Percentiles rank a stretch among this genome's conserved stretches.
These are phyloP conservation scores for Ganoderma meredithae DNA, from an alignment of 1,284 basidiomycete genomes.

Conservation along the genomic window DNA sequence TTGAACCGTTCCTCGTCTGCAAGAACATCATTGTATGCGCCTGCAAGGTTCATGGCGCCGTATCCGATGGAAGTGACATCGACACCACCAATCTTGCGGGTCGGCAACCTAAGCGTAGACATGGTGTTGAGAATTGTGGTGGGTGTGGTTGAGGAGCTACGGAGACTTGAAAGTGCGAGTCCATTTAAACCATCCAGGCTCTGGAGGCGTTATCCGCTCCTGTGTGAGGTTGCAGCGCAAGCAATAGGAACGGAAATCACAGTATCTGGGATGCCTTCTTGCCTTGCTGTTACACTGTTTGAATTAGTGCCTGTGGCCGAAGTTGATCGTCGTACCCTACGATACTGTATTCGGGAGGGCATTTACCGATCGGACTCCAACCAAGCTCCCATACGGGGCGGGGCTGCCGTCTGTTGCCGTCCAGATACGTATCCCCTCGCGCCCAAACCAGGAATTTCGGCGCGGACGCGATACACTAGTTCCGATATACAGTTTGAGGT, in stretches of 20 bases:
- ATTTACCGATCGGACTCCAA: not conserved
- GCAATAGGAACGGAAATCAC: not conserved
- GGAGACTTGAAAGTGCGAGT: not conserved
- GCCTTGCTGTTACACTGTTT: not conserved
- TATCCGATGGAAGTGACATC: conserved; percentile 39
- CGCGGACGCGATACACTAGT: no score
- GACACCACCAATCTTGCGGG: conserved; percentile 20
- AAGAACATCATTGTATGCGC: conserved; percentile 33
- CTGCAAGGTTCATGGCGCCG: conserved; percentile 40
- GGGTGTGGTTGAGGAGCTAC: not conserved
- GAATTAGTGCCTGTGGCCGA: not conserved
- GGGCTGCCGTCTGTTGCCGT: not conserved
- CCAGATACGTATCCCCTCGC: not conserved
- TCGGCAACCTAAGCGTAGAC: not conserved
- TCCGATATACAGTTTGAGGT: not conserved
- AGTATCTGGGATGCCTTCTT: not conserved
- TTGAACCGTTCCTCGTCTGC: conserved; percentile 42
- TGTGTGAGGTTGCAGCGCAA: not conserved
- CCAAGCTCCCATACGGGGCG: not conserved
- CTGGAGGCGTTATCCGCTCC: not conserved
- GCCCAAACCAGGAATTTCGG: not conserved
- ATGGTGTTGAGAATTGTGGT: not conserved
- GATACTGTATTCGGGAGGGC: not conserved
- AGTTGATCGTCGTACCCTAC: not conserved
- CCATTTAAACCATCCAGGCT: not conserved